A percentile compares a stretch with the other conserved stretches of the same genome.
Conservation (phyloP, 768 basidiomycete genomes). For the Mycena vitilis region DNA sequence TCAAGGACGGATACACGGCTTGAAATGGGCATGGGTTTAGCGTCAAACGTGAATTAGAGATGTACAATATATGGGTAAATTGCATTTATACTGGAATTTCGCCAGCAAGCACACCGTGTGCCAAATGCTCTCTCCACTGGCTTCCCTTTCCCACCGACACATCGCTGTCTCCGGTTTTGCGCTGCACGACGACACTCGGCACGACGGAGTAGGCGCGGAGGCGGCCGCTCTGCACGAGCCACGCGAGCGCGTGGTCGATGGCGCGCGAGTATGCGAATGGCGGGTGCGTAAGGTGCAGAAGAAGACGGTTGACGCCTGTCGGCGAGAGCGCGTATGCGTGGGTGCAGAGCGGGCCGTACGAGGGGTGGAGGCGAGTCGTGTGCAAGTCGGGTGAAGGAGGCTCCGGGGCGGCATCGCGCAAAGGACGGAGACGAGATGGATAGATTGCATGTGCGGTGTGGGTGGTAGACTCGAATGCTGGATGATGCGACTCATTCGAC, state of each 20-base stretch:
- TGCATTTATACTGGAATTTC: not conserved
- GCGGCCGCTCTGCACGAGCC: constrained; percentile 69
- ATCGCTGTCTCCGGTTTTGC: constrained; percentile 69
- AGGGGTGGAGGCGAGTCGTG: constrained; percentile 61
- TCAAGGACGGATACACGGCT: constrained; percentile 5
- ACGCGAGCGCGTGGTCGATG: constrained; percentile 78
- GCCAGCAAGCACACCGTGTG: constrained; percentile 6
- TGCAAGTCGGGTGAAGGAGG: not conserved
- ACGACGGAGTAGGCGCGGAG: constrained; percentile 73
- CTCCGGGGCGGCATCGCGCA: constrained; percentile 26
- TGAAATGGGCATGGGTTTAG: constrained; percentile 23
- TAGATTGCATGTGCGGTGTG: no score
- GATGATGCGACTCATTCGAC: constrained; percentile 71
- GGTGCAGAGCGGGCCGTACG: constrained; percentile 73
- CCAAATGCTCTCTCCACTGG: constrained; percentile 10
- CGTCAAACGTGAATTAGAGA: not conserved
- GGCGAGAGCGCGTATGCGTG: constrained; percentile 77
- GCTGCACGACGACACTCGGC: constrained; percentile 75
- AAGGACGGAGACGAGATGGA: constrained; percentile 18
- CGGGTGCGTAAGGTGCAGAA: constrained; percentile 68
- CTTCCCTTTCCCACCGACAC: constrained; percentile 53
- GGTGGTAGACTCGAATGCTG: constrained; percentile 43
- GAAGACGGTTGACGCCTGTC: constrained; percentile 69
- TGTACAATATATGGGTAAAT: not conserved
- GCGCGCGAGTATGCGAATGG: constrained; percentile 83